Conservation (phyloP, 495 filamentous ascomycete genomes). For the Aspergillus haitiensis region DNA sequence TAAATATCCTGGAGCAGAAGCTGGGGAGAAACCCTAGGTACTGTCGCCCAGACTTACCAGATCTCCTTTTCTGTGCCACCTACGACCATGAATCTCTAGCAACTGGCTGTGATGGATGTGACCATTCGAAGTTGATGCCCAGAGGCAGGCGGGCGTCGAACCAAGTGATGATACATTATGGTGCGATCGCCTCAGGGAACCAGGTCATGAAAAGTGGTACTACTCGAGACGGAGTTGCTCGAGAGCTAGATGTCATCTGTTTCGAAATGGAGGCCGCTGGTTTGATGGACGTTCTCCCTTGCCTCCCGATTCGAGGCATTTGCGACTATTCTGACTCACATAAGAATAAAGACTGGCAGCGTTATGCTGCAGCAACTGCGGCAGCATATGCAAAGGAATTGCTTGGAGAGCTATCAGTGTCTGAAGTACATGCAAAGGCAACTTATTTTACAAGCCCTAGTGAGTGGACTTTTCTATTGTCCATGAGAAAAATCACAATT, state of each 20-base stretch:
- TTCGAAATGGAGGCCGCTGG: conserved; percentile 28
- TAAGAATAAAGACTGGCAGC: conserved; percentile 31
- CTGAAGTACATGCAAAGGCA: too few species aligned
- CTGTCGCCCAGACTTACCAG: conserved; percentile 17
- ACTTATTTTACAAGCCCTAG: too few species aligned
- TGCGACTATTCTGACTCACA: conserved; percentile 35
- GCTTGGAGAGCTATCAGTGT: too few species aligned
- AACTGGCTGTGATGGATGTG: conserved; percentile 18
- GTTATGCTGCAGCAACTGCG: conserved; percentile 31
- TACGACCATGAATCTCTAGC: conserved; percentile 20
- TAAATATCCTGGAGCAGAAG: conserved; percentile 26
- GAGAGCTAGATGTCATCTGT: neutral
- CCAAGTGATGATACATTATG: conserved; percentile 37
- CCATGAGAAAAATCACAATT: too few species aligned
- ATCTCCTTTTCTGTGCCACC: conserved; percentile 24
- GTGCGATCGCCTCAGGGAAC: conserved; percentile 44
- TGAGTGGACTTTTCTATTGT: too few species aligned
- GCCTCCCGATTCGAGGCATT: conserved; percentile 33
- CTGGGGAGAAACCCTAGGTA: conserved; percentile 13
- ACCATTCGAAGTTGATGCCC: conserved; percentile 13
- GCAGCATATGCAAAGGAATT: conserved; percentile 10
- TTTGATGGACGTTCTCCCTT: conserved; percentile 20
- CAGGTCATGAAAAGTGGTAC: conserved; percentile 38
- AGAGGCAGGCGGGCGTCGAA: conserved; percentile 12
- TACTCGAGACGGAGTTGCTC: conserved; percentile 30